Base-by-base conservation (phyloP, 768 basidiomycete species). In the Pleurotus giganteus region DNA sequence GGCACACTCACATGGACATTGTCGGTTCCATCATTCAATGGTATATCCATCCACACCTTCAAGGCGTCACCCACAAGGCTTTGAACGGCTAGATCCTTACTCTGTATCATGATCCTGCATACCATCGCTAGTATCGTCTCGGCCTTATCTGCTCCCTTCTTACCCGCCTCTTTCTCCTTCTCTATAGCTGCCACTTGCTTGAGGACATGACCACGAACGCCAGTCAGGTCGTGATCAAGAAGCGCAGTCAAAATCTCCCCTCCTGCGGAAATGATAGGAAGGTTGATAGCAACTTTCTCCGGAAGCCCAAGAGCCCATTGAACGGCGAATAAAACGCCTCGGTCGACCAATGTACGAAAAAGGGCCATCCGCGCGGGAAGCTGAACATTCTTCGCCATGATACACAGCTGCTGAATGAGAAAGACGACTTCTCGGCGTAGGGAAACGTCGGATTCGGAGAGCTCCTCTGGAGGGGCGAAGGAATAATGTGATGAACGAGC, bases 331-430 rank as follows among this genome's bases (percentile, higher is more conserved):
- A 98, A 75, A 41, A 98, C 79, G 1, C 94, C 96, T 4, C 89
- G 83, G 58, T 97, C 94, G 47, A 95, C 84, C 21, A 98, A 80
- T 6, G 85, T 79, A 45, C 93, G 86, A 73, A 96, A 98, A 8
- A 98, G 81, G 2, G 83, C 74, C 67, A 95, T 78, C 32, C 97
- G 89, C 13, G 88, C 82, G 13, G 89, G 87, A 15, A 97, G 78
- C 66, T 98, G 96, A 7, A 98, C 88, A 65, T 94, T 94, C 79
- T 98, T 99, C 56, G 91, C 94, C 91, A 99, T 95, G 54, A 87
- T 79, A 64, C 91, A 91, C 7, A 98, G 82, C 60, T 98, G 94
- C 63, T 97, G 94, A 43, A 99, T 77, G 58, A 99, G 86, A 41
- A 88, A 71, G 44, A 98, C 81, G 24, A 94, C 89, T 61, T 95